Conservation (phyloP, 1,284 basidiomycete genomes). For the Cerrena zonata region DNA sequence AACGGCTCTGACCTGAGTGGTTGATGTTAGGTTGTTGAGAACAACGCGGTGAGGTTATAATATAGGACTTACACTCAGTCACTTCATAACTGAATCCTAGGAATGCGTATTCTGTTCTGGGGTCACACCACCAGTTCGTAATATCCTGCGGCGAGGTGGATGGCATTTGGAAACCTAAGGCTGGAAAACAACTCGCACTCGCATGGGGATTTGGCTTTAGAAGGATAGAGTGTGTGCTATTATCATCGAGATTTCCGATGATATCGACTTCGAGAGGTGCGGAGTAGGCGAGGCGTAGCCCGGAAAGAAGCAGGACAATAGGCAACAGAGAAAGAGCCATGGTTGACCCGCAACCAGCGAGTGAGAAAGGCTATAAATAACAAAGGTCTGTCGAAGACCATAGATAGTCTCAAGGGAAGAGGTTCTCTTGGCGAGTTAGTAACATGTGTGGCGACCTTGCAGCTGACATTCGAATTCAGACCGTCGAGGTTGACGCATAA, state of each 20-base stretch:
- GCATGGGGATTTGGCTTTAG: not conserved
- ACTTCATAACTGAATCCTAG: conserved; percentile 61
- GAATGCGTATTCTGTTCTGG: conserved; percentile 52
- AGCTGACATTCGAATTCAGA: not conserved
- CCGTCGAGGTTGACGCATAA: not conserved
- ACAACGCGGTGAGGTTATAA: not conserved
- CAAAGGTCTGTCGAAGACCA: not conserved
- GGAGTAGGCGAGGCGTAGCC: not conserved
- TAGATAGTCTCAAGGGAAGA: not conserved
- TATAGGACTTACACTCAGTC: conserved; percentile 43
- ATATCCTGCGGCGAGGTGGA: conserved; percentile 29
- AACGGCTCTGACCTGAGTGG: conserved; percentile 27
- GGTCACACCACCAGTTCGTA: conserved; percentile 54
- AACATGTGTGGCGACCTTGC: not conserved
- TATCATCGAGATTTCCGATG: not conserved
- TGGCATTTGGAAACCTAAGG: conserved; percentile 50
- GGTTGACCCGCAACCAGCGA: not conserved
- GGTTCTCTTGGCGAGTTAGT: too few species aligned
- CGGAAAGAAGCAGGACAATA: conserved; percentile 1
- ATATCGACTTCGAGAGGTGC: not conserved
- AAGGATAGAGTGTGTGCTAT: not conserved
- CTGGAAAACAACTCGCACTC: conserved; percentile 37
- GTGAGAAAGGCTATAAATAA: not conserved
- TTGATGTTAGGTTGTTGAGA: too few species aligned
- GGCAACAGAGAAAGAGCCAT: not conserved